phyloP scores from a whole-genome alignment of 176 grass and related monocot species.

The Ensete glaucum region DNA sequence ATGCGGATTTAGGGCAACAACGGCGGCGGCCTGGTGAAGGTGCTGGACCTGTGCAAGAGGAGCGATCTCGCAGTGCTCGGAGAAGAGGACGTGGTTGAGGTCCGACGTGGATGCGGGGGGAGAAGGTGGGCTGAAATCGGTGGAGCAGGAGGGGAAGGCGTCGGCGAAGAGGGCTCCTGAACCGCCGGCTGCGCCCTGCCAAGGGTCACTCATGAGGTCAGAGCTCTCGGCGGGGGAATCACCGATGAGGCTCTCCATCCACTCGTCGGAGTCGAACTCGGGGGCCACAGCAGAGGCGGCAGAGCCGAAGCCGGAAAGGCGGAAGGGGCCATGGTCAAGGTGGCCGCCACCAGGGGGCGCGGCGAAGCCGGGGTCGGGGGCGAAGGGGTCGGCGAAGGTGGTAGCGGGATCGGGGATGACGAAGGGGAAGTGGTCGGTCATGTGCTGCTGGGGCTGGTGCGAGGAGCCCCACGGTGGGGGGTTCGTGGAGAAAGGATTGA shows the following conservation, averaged over 20 bases:
- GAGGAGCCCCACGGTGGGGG: constrained; percentile 10
- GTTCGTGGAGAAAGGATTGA: constrained; percentile 25
- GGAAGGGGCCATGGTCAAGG: constrained; percentile 14
- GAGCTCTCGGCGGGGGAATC: constrained; percentile 27
- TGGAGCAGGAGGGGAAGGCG: constrained; percentile 26
- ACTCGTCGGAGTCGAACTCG: constrained; percentile 86
- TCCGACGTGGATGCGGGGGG: background rate
- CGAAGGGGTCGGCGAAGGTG: constrained; percentile 13
- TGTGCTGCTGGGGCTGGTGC: constrained; percentile 16
- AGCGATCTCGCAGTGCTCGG: constrained; percentile 20
- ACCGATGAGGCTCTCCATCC: constrained; percentile 97
- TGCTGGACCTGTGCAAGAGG: background rate
- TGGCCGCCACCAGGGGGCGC: background rate
- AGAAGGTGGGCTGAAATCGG: constrained; percentile 42
- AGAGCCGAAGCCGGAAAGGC: constrained; percentile 32
- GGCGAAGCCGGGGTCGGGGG: background rate
- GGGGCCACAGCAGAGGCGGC: constrained; percentile 27
- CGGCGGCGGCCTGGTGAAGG: constrained; percentile 2
- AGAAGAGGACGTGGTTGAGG: constrained; percentile 50
- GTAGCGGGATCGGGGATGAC: constrained; percentile 3
- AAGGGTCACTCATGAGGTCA: constrained; percentile 9
- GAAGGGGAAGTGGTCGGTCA: constrained; percentile 36
- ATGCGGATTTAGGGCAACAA: constrained; percentile 9
- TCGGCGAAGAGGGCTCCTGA: constrained; percentile 46
- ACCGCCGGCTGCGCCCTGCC: background rate